Evolutionary conservation across 176 grass and related monocot species (phyloP).

Genomic region (Oropetium thomaeum): DNA sequence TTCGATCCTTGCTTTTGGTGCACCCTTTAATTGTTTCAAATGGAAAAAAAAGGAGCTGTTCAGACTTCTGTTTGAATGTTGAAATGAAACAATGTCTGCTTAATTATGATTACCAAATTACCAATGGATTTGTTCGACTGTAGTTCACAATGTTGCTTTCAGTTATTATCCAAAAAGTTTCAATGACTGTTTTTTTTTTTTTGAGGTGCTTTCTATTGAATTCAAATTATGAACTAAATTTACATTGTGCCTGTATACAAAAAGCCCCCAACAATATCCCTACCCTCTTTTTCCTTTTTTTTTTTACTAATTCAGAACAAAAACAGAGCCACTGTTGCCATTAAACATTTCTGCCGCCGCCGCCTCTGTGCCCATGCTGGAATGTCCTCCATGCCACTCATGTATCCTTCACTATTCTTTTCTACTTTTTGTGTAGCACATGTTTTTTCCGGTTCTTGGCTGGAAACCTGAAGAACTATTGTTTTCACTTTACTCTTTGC

Average conservation of each 20-base stretch:
- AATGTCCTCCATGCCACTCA: neutral
- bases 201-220: neutral
- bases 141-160: neutral
- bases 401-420: neutral
- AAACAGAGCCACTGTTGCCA: neutral
- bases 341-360: neutral
- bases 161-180: neutral
- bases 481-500: neutral
- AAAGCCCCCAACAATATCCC: neutral
- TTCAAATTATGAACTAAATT: neutral
- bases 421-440: too few species aligned
- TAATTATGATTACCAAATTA: neutral
- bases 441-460: neutral
- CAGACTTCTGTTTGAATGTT: neutral
- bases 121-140: neutral
- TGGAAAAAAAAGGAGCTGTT: neutral
- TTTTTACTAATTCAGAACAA: too few species aligned
- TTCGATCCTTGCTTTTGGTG: neutral
- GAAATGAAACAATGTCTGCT: neutral
- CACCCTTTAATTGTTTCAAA: neutral
- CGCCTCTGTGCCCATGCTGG: neutral
- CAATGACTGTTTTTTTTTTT: neutral
- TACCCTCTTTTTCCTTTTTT: neutral
- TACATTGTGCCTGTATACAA: neutral
- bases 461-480: neutral